phyloP scores from a whole-genome alignment of 2,329 filamentous ascomycete genomes.

The Phoma sp. region DNA sequence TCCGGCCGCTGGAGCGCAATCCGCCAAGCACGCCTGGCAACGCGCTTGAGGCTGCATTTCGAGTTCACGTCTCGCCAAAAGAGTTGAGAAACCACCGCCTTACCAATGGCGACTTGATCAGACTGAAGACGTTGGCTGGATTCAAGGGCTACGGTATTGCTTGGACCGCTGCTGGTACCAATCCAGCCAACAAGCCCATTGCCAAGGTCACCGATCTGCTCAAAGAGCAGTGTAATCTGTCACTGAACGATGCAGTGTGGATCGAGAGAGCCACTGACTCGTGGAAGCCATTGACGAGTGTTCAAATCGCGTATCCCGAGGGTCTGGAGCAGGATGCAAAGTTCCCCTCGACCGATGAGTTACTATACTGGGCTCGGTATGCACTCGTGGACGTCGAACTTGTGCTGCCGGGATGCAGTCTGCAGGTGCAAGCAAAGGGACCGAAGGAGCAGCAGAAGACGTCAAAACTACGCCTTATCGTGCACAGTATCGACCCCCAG shows the following conservation, averaged over 20 bases:
- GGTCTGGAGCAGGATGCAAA: conserved; percentile 24
- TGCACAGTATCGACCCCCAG: conserved; percentile 60
- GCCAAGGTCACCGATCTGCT: conserved; percentile 74
- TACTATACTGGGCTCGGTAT: conserved; percentile 39
- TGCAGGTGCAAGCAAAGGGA: conserved; percentile 62
- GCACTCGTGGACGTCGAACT: conserved; percentile 66
- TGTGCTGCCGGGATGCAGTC: conserved; percentile 71
- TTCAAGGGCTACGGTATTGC: conserved; percentile 64
- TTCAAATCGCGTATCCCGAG: conserved; percentile 33
- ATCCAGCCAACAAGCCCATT: conserved; percentile 46
- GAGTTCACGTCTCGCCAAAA: conserved; percentile 63
- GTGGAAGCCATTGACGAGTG: conserved; percentile 38
- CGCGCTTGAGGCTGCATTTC: conserved; percentile 63
- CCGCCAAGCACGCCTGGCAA: conserved; percentile 53
- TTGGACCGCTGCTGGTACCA: conserved; percentile 62
- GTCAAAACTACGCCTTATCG: conserved; percentile 62
- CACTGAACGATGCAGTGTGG: conserved; percentile 62
- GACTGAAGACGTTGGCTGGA: conserved; percentile 54
- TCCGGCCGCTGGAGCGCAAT: conserved; percentile 60
- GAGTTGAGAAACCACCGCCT: conserved; percentile 63
- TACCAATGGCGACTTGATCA: conserved; percentile 64
- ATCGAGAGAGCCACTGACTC: conserved; percentile 59
- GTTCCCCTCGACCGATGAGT: conserved; percentile 35
- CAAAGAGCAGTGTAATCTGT: conserved; percentile 74
- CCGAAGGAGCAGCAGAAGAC: conserved; percentile 61